A percentile compares a stretch with the other conserved stretches of the same genome.
Conservation (phyloP, 2,329 filamentous ascomycete genomes). For the Albophoma yamanashiensis region DNA sequence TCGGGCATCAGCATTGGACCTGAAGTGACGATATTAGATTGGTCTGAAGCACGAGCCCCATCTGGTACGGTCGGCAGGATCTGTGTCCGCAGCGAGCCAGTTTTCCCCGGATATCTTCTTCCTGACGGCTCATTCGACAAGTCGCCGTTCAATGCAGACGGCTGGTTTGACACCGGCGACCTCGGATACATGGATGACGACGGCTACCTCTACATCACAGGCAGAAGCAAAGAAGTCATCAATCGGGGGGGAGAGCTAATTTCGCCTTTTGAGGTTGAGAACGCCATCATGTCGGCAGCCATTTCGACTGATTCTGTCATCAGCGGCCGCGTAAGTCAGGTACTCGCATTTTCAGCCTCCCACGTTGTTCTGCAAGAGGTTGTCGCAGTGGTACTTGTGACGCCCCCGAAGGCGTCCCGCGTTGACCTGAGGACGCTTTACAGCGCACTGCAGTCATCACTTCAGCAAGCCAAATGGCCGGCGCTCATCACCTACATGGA, state of each 20-base stretch:
- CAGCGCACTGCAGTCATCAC: constrained; percentile 29
- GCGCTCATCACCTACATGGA: constrained; percentile 43
- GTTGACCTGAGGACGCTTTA: constrained; percentile 39
- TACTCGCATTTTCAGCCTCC: constrained; percentile 40
- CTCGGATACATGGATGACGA: constrained; percentile 39
- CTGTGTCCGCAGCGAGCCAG: constrained; percentile 38
- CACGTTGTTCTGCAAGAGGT: constrained; percentile 46
- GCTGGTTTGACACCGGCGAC: constrained; percentile 46
- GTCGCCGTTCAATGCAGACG: constrained; percentile 32
- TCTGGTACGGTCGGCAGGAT: constrained; percentile 33
- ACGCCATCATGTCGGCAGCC: constrained; percentile 39
- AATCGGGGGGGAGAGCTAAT: constrained; percentile 49
- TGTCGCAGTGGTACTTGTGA: constrained; percentile 41
- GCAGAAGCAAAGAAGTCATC: constrained; percentile 45
- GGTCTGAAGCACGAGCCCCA: constrained; percentile 18
- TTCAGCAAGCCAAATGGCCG: constrained; percentile 44
- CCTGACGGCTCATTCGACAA: constrained; percentile 30
- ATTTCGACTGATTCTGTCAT: constrained; percentile 29
- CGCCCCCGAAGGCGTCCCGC: constrained; percentile 28
- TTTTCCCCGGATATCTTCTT: constrained; percentile 38
- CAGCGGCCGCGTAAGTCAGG: constrained; percentile 33
- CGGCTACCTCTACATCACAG: constrained; percentile 43
- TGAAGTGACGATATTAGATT: constrained; percentile 38
- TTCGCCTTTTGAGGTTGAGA: constrained; percentile 48
- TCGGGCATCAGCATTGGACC: constrained; percentile 41